Conservation (phyloP, 2,329 filamentous ascomycete genomes). For the Colletotrichum sansevieriae region DNA sequence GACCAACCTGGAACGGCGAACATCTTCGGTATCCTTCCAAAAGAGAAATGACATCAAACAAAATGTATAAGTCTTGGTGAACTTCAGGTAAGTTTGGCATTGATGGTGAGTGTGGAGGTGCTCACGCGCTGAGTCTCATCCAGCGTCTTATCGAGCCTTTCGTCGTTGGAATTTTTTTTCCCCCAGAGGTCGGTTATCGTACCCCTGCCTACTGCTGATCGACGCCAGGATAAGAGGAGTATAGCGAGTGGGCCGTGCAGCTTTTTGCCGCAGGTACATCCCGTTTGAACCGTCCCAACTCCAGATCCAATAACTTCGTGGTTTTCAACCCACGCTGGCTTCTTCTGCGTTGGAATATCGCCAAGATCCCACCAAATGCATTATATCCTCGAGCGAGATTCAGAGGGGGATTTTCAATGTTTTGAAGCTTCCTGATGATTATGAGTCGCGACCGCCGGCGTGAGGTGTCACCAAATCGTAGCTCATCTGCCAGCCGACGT, state of each 20-base stretch:
- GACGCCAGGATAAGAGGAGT: slow-evolving; percentile 32
- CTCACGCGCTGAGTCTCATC: slow-evolving; percentile 25
- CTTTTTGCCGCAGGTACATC: not conserved
- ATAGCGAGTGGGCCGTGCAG: slow-evolving; percentile 28
- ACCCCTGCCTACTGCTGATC: slow-evolving; percentile 42
- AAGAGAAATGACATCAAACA: too few species aligned
- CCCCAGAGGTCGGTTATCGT: slow-evolving; percentile 27
- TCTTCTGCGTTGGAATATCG: too few species aligned
- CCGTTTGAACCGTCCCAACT: too few species aligned
- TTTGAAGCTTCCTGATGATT: too few species aligned
- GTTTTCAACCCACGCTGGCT: too few species aligned
- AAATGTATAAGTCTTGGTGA: too few species aligned
- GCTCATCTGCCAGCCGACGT: too few species aligned
- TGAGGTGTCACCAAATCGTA: too few species aligned
- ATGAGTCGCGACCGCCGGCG: too few species aligned
- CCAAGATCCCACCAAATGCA: too few species aligned
- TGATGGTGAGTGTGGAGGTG: slow-evolving; percentile 14
- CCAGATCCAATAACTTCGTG: not conserved
- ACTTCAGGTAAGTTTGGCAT: not conserved
- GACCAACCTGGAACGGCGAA: slow-evolving; percentile 97
- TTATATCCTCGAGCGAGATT: too few species aligned
- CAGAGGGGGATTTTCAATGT: too few species aligned
- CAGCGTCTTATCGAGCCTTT: slow-evolving; percentile 17
- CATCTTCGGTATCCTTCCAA: slow-evolving; percentile 64
- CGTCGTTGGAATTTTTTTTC: slow-evolving; percentile 41